A percentile compares a stretch with the other conserved stretches of the same genome.
phyloP scores from a whole-genome alignment of 2,329 filamentous ascomycete species.

The Stemphylium vesicarium region DNA sequence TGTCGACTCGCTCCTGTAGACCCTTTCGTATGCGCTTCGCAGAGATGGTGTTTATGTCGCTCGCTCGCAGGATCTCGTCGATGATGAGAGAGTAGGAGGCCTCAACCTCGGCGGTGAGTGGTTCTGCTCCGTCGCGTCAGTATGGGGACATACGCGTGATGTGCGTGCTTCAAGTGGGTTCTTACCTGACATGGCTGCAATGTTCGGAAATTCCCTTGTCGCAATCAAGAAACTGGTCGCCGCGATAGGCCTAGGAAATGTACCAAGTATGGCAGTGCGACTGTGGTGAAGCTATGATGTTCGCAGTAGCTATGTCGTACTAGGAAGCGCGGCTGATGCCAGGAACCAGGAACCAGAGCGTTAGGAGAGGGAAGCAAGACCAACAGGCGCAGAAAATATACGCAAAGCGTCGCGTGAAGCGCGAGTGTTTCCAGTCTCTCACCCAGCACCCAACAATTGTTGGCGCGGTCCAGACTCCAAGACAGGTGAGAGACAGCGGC shows the following conservation, averaged over 20 bases:
- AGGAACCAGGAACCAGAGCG: conserved; percentile 5
- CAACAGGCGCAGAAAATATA: conserved; percentile 8
- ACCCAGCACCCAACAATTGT: conserved; percentile 12
- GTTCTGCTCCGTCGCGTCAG: conserved; percentile 30
- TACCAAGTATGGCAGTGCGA: background rate
- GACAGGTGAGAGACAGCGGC: conserved; percentile 26
- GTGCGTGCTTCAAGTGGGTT: background rate
- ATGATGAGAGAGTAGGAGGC: conserved; percentile 64
- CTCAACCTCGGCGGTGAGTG: conserved; percentile 56
- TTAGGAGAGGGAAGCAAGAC: conserved; percentile 10
- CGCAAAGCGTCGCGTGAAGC: conserved; percentile 16
- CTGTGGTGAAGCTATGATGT: conserved; percentile 12
- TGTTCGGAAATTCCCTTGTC: conserved; percentile 1
- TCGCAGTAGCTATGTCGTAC: conserved; percentile 7
- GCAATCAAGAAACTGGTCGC: conserved; percentile 1
- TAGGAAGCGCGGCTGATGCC: conserved; percentile 1
- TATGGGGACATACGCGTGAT: conserved; percentile 5
- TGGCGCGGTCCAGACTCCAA: conserved; percentile 21
- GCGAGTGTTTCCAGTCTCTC: conserved; percentile 10
- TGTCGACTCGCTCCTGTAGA: conserved; percentile 64
- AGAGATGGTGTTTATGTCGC: conserved; percentile 69
- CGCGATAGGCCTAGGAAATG: background rate
- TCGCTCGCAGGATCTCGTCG: conserved; percentile 65
- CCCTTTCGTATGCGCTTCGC: conserved; percentile 70
- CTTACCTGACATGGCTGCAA: conserved; percentile 42